phyloP scores from a whole-genome alignment of 2,329 filamentous ascomycete genomes.

The Ilyonectria sp. region DNA sequence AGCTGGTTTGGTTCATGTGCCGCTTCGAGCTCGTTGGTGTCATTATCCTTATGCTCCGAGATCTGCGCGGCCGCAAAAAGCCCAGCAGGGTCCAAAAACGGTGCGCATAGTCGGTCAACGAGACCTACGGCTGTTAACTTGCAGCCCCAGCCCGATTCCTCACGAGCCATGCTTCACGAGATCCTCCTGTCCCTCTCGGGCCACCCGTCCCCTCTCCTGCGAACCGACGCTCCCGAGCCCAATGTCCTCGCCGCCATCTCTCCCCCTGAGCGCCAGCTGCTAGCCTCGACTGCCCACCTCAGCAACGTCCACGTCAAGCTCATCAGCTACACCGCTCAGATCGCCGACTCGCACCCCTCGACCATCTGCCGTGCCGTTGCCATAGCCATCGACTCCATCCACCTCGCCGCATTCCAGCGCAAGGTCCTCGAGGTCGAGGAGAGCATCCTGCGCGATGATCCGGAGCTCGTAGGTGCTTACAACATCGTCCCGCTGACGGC shows the following conservation, averaged over 20 bases:
- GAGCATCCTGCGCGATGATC: conserved; percentile 81
- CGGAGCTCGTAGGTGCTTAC: conserved; percentile 88
- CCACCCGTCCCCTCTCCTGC: conserved; percentile 90
- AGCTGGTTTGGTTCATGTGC: conserved; percentile 60
- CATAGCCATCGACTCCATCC: conserved; percentile 80
- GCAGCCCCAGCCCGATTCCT: conserved; percentile 27
- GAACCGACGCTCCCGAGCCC: conserved; percentile 63
- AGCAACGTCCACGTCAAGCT: conserved; percentile 84
- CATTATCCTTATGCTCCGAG: conserved; percentile 63
- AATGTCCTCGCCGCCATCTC: conserved; percentile 70
- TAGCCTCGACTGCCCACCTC: conserved; percentile 82
- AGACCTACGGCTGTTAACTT: conserved; percentile 26
- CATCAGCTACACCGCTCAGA: conserved; percentile 75
- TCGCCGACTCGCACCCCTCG: conserved; percentile 81
- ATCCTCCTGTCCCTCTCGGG: conserved; percentile 96
- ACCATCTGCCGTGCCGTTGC: conserved; percentile 91
- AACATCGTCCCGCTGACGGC: conserved; percentile 93
- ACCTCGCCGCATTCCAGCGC: conserved; percentile 85
- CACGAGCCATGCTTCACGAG: conserved; percentile 89
- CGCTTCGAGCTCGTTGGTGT: conserved; percentile 68
- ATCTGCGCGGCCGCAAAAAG: conserved; percentile 58
- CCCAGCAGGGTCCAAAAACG: conserved; percentile 51
- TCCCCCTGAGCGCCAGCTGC: conserved; percentile 85
- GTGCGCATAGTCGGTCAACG: conserved; percentile 30
- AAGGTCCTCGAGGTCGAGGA: conserved; percentile 90